Evolutionary conservation across 2,329 filamentous ascomycete genomes (phyloP).

Genomic region (Fusarium sp.): DNA sequence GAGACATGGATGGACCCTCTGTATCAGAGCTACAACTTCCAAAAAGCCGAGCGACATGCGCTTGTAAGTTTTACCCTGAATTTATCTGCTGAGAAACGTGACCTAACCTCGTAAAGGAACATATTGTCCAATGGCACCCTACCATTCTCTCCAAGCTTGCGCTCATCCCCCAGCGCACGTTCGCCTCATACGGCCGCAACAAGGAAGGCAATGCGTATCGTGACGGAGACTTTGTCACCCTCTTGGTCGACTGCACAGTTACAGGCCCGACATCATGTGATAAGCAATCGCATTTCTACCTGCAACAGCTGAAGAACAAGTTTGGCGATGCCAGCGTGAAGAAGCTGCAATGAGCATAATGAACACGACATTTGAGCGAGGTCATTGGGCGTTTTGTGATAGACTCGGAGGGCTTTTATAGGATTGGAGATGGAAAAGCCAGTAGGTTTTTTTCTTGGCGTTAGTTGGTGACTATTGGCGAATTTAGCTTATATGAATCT

Average conservation of each 20-base stretch:
- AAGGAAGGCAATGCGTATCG: conserved; percentile 72
- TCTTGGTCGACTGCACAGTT: conserved; percentile 77
- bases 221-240: conserved; percentile 85
- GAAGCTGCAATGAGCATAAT: conserved; percentile 16
- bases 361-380: conserved; percentile 20
- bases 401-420: conserved; percentile 10
- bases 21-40: conserved; percentile 94
- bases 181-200: conserved; percentile 79
- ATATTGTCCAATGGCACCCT: conserved; percentile 95
- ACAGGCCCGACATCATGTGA: conserved; percentile 70
- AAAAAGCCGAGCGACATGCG: conserved; percentile 91
- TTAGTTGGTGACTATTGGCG: conserved; percentile 17
- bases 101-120: conserved; percentile 66
- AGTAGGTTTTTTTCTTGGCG: conserved; percentile 20
- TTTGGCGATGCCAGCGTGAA: conserved; percentile 40
- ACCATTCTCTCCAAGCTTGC: conserved; percentile 91
- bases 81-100: neutral
- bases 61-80: conserved; percentile 65
- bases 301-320: conserved; percentile 56
- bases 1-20: conserved; percentile 97
- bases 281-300: conserved; percentile 69
- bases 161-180: conserved; percentile 82
- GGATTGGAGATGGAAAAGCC: conserved; percentile 11
- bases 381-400: conserved; percentile 30
- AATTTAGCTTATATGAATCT: conserved; percentile 14